Evolutionary conservation across 352 stramenopile species (phyloP), one percentile per base, ranked within the genome.

Genomic region (Phytophthora sp.): DNA sequence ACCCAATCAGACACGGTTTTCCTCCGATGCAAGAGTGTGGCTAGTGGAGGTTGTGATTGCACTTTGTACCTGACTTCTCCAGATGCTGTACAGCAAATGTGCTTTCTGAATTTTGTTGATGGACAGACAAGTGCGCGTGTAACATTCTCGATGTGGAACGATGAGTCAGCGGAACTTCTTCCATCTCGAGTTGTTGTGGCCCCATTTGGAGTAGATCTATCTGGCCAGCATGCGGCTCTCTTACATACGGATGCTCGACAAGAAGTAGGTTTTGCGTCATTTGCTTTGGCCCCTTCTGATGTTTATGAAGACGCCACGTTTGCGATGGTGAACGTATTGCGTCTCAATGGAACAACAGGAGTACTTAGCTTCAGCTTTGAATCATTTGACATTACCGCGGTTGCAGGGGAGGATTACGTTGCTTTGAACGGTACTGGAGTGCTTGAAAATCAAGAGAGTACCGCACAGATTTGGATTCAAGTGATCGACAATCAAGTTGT

Each of bases 321-420:
- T 36, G 78, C 67, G 8, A 72, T 71, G 36, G 35, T 91, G 11
- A 55, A 80, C 8, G 15, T 91, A n/a, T 61, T 79, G 21, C 80
- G 80, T 2, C 16, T 89, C 0, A 88, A 89, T 41, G 82, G 82
- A 0, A 79, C 74, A 0, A 74, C 55, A 20, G 82, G 80, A 18
- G 46, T 20, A 0, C 46, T 89, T 2, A n/a, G 7, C 1, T 75
- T 88, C 18, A 46, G 66, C 7, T 47, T 86, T 11, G 77, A 86
- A 56, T 84, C 80, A 15, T 89, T 89, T 29, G 76, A 84, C 35
- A 73, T 86, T 7, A 63, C 29, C 3, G 67, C 57, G 16, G 16
- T 45, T 20, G 52, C 67, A n/a, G 63, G 52, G 4, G 46, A 65
- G 9, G 53, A 88, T 38, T 91, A 89, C 30, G 13, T 88, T 16